Evolutionary conservation across 2,329 filamentous ascomycete genomes (phyloP), one percentile per base, ranked within the genome.

Genomic region (Stagonosporopsis cucurbitacearum): DNA sequence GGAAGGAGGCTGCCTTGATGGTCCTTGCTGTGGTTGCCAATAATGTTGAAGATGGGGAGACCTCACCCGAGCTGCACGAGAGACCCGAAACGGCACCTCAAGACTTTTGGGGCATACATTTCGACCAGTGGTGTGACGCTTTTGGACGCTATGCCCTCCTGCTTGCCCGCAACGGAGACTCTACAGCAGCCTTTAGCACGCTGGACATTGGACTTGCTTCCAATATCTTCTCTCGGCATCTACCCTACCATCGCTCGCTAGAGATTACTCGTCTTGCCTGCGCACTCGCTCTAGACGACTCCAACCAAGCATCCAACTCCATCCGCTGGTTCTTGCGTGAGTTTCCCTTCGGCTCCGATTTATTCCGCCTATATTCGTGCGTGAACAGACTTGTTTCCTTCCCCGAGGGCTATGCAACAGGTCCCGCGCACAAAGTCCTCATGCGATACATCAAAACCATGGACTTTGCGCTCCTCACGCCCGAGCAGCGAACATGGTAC

Each of bases 381-480:
- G 80, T 95, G n/a, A 90, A 90, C 53, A 85, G 89, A 17, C 80
- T 96, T 7, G 91, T 87, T 68, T 87, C 91, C 48, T 88, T 90
- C 13, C 86, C 88, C 81, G 86, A 33, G 84, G 87, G 26, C 81
- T 96, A 94, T 75, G 88, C 88, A 47, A 88, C 89, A 2, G 90
- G 91, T 0, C 88, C 91, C 0, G 88, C 89, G 19, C 92, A 96
- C 75, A 98, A 98, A 73, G 96, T 91, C 70, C 87, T 98, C 67
- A 82, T 97, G 54, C 88, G 95, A 4, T 92, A 96, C 76, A 91
- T 99, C 76, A 96, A 96, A 74, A 86, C 87, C 3, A 90, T 96
- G 79, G 95, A 99, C 74, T 88, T 84, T 60, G 78, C 80, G 4
- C 80, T 90, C 3, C 79, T 88, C 2, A 79, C 80, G 2, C 80